Evolutionary conservation across 2,329 filamentous ascomycete genomes (phyloP).

Genomic region (Colletotrichum phormii): DNA sequence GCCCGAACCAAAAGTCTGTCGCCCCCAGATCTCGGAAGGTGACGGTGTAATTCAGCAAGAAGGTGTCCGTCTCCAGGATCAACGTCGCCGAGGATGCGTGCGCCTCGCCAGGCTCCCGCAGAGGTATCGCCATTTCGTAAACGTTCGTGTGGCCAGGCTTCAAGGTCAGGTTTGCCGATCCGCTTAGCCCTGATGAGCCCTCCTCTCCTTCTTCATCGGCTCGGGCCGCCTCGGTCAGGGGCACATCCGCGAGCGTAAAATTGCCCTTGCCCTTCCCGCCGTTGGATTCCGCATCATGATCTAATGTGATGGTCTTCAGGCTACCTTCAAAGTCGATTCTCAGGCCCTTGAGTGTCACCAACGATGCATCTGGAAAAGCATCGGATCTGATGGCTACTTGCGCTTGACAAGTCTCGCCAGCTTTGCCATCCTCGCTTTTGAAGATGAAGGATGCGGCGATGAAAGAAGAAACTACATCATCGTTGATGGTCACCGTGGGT

Average conservation of each 20-base stretch:
- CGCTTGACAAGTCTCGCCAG: constrained; percentile 68
- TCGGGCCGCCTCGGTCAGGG: constrained; percentile 39
- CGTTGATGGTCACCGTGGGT: constrained; percentile 62
- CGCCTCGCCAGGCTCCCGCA: constrained; percentile 86
- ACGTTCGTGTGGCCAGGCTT: constrained; percentile 75
- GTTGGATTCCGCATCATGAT: constrained; percentile 49
- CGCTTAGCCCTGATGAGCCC: constrained; percentile 44
- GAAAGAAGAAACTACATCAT: constrained; percentile 65
- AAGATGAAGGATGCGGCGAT: constrained; percentile 69
- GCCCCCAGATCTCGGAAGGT: constrained; percentile 57
- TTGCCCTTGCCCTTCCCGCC: constrained; percentile 38
- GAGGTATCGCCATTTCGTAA: constrained; percentile 76
- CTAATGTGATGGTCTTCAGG: constrained; percentile 65
- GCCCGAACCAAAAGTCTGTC: constrained; percentile 63
- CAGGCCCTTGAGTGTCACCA: constrained; percentile 64
- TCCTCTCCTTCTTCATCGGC: constrained; percentile 39
- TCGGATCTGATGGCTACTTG: constrained; percentile 70
- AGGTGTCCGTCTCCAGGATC: constrained; percentile 71
- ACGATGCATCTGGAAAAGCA: constrained; percentile 63
- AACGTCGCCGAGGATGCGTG: constrained; percentile 74
- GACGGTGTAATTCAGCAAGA: constrained; percentile 75
- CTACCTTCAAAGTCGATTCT: constrained; percentile 68
- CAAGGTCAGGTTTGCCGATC: constrained; percentile 68
- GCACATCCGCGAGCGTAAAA: constrained; percentile 41
- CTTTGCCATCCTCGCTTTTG: constrained; percentile 67